Evolutionary conservation across 2,329 filamentous ascomycete genomes (phyloP), one percentile per base, ranked within the genome.

Genomic region (Colletotrichum navitas): DNA sequence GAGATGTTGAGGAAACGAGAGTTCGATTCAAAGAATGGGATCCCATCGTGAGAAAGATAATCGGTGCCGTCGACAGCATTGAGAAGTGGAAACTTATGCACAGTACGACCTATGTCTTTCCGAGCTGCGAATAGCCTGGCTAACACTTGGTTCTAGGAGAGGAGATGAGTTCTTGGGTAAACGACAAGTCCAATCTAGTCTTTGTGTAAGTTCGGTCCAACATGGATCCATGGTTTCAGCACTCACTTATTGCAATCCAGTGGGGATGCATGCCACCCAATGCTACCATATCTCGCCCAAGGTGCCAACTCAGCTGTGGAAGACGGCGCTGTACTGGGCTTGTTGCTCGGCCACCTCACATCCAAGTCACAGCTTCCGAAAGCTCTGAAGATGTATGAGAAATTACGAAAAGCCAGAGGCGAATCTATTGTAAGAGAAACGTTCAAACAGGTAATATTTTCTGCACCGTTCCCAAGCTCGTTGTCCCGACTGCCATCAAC

Each of bases 51-150:
- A 77, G 73, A 1, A 77, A 79, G 63, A 83, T 85, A 58, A 73
- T 85, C 16, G 79, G 80, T 3, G 83, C 85, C 54, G 89, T 92
- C 0, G 84, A 87, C 47, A 84, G 80, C 1, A 89, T 92, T 0
- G 86, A 90, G 49, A 93, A 93, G 78, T 93, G 91, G 92, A 91
- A 89, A 76, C 78, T 93, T 43, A 90, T 92, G 88, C 81, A 84
- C 68, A 75, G 83, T 83, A 68, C 74, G 82, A 16, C 0, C 58
- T 73, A 43, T 56, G 69, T 58, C 0, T 1, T 0, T 1, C 0
- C 52, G 76, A 74, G 73, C 43, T 63, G 71, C 62, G 0, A 21
- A 5, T 0, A 1, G 1, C 26, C 7, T 45, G 5, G 14, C 64
- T 74, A 11, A 65, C 29, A 18, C 21, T 24, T 10, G 12, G 11